These are phyloP conservation scores for Posidonia australis DNA, from an alignment of 106 monocot species.

Conservation along the genomic window DNA sequence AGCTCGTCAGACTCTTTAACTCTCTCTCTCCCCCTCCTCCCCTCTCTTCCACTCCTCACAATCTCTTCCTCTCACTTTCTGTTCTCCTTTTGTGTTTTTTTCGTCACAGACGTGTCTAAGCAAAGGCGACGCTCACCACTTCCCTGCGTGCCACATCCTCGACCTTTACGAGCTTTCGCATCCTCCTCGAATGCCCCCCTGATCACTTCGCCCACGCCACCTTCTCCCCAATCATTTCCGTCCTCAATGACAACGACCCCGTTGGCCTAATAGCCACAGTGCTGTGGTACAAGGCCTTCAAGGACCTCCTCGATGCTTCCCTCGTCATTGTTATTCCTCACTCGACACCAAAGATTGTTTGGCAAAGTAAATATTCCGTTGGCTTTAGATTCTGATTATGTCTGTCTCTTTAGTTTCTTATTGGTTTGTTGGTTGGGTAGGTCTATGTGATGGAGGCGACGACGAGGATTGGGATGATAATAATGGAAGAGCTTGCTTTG, in stretches of 20 bases:
- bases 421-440: slow-evolving; percentile 16
- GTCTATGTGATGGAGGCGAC: slow-evolving; percentile 70
- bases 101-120: slow-evolving; percentile 55
- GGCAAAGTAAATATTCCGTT: slow-evolving; percentile 27
- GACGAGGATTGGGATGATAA: slow-evolving; percentile 51
- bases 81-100: background rate
- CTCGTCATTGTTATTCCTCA: slow-evolving; percentile 70
- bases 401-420: background rate
- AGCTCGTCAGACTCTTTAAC: background rate
- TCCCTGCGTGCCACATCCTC: slow-evolving; percentile 62
- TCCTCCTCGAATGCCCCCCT: slow-evolving; percentile 87
- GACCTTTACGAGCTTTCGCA: slow-evolving; percentile 50
- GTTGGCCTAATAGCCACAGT: slow-evolving; percentile 30
- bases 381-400: background rate
- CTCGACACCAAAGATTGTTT: slow-evolving; percentile 40
- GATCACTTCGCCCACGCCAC: slow-evolving; percentile 68
- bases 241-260: background rate
- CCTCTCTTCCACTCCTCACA: background rate
- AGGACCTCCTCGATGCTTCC: slow-evolving; percentile 35
- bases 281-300: slow-evolving; percentile 56
- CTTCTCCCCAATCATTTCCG: slow-evolving; percentile 44
- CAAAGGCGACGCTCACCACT: slow-evolving; percentile 48
- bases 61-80: background rate
- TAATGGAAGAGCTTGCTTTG: slow-evolving; percentile 75
- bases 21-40: background rate